These are phyloP conservation scores for Pichia norvegensis DNA, from an alignment of 1,139 yeast genomes.

Conservation along the genomic window DNA sequence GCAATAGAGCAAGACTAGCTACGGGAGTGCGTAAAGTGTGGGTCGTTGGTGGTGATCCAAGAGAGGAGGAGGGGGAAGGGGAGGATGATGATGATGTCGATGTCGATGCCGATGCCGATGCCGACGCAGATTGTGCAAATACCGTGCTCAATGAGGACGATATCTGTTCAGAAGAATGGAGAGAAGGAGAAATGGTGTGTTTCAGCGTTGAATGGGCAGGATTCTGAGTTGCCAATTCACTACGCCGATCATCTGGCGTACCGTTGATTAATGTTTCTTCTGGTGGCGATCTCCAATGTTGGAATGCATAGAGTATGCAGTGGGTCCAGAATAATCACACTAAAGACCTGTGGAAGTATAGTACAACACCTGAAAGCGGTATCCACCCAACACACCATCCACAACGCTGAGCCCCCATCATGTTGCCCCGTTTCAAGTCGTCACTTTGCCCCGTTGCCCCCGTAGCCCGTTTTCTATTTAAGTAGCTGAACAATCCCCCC, in stretches of 20 bases:
- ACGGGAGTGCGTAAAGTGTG: slow-evolving; percentile 87
- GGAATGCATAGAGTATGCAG: no score
- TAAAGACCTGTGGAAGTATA: no score
- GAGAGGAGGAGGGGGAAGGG: background rate
- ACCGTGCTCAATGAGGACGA: background rate
- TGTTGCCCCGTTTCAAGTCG: background rate
- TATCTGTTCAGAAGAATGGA: slow-evolving; percentile 12
- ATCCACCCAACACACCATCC: no score
- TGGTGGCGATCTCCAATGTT: no score
- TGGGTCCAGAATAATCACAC: no score
- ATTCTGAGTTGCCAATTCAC: no score
- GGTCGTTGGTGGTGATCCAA: slow-evolving; percentile 37
- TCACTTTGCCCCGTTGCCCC: background rate
- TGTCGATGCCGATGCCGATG: background rate
- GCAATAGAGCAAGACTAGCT: slow-evolving; percentile 83
- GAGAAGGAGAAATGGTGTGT: slow-evolving; percentile 27
- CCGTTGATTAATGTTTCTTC: no score
- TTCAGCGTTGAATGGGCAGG: slow-evolving; percentile 81
- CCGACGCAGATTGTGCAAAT: slow-evolving; percentile 10
- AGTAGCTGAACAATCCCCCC: no score
- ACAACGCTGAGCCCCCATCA: no score
- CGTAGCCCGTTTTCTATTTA: background rate
- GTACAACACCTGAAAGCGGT: no score
- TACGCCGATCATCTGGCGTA: no score
- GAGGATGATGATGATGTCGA: background rate